phyloP scores from a whole-genome alignment of 2,329 filamentous ascomycete species.

The Pseudohalonectria lignicola region DNA sequence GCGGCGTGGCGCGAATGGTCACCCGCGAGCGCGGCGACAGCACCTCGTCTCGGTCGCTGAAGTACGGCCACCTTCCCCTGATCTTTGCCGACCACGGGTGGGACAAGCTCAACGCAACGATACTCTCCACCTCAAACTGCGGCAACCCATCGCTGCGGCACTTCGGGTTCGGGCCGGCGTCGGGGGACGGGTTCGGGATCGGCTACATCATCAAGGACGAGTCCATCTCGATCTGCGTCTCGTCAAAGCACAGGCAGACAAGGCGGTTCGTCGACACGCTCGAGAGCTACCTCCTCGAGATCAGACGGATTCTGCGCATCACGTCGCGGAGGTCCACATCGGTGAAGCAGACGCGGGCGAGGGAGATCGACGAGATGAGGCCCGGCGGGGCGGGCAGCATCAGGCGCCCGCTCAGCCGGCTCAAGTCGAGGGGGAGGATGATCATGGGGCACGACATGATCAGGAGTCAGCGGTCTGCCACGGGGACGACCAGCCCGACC shows the following conservation, averaged over 20 bases:
- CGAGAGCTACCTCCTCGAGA: slow-evolving; percentile 83
- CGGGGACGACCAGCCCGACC: slow-evolving; percentile 46
- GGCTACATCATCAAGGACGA: slow-evolving; percentile 99
- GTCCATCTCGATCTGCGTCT: slow-evolving; percentile 79
- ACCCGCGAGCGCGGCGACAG: slow-evolving; percentile 41
- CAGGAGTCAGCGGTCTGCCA: slow-evolving; percentile 26
- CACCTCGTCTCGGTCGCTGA: slow-evolving; percentile 28
- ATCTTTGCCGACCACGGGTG: slow-evolving; percentile 84
- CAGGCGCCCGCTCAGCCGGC: slow-evolving; percentile 17
- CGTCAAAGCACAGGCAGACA: slow-evolving; percentile 89
- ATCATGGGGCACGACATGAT: slow-evolving; percentile 48
- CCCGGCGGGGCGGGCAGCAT: background rate
- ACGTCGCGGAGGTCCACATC: slow-evolving; percentile 36
- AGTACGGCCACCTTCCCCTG: slow-evolving; percentile 45
- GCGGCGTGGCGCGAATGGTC: slow-evolving; percentile 19
- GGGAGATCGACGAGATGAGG: slow-evolving; percentile 35
- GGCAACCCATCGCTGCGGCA: slow-evolving; percentile 90
- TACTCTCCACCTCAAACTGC: slow-evolving; percentile 96
- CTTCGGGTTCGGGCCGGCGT: slow-evolving; percentile 93
- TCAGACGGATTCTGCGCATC: slow-evolving; percentile 70
- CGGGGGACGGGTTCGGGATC: slow-evolving; percentile 89
- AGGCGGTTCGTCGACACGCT: slow-evolving; percentile 80
- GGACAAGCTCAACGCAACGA: slow-evolving; percentile 91
- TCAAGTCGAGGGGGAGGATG: slow-evolving; percentile 64
- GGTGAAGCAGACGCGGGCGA: slow-evolving; percentile 30